Evolutionary conservation across 225 moss, liverwort and hornwort species (phyloP).

Genomic region (Physcomitrium patens): DNA sequence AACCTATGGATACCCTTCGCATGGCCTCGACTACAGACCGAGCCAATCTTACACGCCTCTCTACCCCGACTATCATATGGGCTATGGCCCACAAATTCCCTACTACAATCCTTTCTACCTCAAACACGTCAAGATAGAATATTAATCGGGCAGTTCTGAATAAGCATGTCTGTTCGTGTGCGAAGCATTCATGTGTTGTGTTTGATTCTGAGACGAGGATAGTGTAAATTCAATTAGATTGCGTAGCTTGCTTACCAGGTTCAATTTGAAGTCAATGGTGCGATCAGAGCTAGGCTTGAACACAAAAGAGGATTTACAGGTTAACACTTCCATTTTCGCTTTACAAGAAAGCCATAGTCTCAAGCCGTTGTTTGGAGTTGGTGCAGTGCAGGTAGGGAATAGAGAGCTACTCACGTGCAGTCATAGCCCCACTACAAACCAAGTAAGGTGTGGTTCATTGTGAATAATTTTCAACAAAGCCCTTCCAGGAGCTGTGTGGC

Average conservation of each 20-base stretch:
- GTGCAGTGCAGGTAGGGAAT: not conserved
- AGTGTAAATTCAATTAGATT: not conserved
- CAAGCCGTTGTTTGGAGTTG: not conserved
- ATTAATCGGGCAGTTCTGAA: conserved; percentile 23
- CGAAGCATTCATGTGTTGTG: not conserved
- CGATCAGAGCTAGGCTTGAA: not conserved
- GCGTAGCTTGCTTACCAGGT: not conserved
- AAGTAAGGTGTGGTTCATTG: conserved; percentile 5
- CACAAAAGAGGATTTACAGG: not conserved
- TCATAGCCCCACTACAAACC: not conserved
- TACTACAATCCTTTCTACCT: conserved; percentile 56
- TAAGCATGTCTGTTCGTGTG: not conserved
- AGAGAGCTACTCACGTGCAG: not conserved
- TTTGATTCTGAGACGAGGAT: not conserved
- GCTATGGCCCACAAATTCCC: conserved; percentile 33
- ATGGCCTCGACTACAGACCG: conserved; percentile 44
- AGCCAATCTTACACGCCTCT: conserved; percentile 55
- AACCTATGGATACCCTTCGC: conserved; percentile 33
- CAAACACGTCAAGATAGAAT: conserved; percentile 63
- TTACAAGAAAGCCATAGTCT: not conserved
- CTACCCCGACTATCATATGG: conserved; percentile 38
- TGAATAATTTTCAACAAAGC: not conserved
- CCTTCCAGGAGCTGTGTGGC: not conserved
- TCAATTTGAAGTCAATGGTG: not conserved
- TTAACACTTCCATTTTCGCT: conserved; percentile 17